Conservation (phyloP, 345 rosid species). For the Euclidium syriacum region DNA sequence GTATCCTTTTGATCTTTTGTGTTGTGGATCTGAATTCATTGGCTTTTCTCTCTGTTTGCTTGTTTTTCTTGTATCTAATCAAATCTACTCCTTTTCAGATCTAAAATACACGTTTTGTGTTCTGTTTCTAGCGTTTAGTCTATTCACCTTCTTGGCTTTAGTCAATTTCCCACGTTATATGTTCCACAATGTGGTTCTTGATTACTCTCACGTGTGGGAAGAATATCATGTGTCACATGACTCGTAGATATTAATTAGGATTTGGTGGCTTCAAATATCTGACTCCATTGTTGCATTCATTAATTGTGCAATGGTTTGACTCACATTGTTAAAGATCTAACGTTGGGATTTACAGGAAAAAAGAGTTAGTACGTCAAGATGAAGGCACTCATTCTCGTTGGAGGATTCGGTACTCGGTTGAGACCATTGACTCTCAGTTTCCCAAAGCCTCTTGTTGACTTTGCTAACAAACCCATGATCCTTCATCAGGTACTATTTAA, state of each 20-base stretch:
- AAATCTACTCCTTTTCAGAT: not conserved
- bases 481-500: slow-evolving; percentile 73
- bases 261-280: not conserved
- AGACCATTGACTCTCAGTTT: slow-evolving; percentile 97
- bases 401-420: slow-evolving; percentile 96
- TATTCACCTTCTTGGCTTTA: not conserved
- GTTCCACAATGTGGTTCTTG: not conserved
- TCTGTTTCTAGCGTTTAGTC: not conserved
- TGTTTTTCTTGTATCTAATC: not conserved
- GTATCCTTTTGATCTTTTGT: not conserved
- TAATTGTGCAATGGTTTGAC: too few relatives aligned
- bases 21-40: slow-evolving; percentile 16
- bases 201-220: too few relatives aligned
- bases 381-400: slow-evolving; percentile 99
- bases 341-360: slow-evolving; percentile 36
- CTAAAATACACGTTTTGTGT: not conserved
- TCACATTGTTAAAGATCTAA: slow-evolving; percentile 12
- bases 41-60: not conserved
- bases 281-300: too few relatives aligned
- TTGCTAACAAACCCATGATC: slow-evolving; percentile 99
- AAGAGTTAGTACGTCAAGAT: slow-evolving; percentile 36
- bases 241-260: too few relatives aligned
- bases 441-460: slow-evolving; percentile 97
- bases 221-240: too few relatives aligned
- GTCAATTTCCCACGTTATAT: not conserved